phyloP scores from a whole-genome alignment of 176 grass and related monocot species.

The Bromus sterilis region DNA sequence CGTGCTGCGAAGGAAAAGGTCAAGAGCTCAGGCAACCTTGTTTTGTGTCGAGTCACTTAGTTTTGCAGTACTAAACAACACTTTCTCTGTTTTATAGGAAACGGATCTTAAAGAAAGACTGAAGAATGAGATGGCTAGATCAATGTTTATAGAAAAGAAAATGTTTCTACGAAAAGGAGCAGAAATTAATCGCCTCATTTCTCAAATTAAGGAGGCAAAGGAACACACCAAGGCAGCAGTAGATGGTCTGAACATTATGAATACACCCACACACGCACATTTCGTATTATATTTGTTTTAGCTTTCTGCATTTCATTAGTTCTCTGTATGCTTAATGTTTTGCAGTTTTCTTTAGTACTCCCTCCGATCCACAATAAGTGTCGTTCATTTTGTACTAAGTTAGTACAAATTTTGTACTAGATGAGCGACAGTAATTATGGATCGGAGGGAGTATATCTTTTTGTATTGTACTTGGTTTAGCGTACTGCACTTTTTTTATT shows the following conservation, averaged over 20 bases:
- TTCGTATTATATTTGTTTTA: not conserved
- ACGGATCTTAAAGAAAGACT: conserved; percentile 66
- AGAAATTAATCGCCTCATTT: conserved; percentile 36
- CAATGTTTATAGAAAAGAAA: no score
- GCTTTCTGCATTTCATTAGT: conserved; percentile 6
- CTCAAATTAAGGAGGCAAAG: conserved; percentile 56
- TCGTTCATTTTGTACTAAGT: no score
- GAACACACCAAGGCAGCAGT: conserved; percentile 42
- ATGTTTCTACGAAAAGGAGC: conserved; percentile 23
- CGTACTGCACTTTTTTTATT: not conserved
- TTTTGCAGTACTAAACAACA: not conserved
- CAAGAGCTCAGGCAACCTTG: not conserved
- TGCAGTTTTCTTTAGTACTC: no score
- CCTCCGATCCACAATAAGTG: no score
- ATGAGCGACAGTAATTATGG: no score
- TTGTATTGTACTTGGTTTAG: not conserved
- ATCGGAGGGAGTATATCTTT: no score
- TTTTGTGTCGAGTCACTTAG: not conserved
- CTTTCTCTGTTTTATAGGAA: conserved; percentile 35
- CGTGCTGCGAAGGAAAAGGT: conserved; percentile 73
- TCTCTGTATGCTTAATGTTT: not conserved
- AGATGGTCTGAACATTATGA: conserved; percentile 44
- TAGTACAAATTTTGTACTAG: no score
- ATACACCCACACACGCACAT: conserved; percentile 7
- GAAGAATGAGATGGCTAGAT: conserved; percentile 35